Evolutionary conservation across 495 filamentous ascomycete species (phyloP), one percentile per base, ranked within the genome.

Genomic region (Filosporella fistucella): DNA sequence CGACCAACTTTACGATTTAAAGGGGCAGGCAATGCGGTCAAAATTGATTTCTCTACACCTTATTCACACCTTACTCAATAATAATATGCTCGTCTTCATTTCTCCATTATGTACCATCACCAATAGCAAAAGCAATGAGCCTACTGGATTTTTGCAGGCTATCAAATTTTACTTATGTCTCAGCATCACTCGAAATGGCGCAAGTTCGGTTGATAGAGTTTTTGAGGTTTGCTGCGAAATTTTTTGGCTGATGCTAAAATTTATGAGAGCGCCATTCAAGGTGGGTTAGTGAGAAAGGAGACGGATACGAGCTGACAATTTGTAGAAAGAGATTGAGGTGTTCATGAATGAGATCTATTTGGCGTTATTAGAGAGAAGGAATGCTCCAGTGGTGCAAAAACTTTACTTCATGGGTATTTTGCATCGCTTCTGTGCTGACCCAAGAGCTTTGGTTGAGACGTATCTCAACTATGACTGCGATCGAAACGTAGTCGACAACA

Each of bases 391-490:
- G 5, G 89, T 86, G 42, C 93, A 99, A 57, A 97, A 96, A 60
- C 80, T 90, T 36, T 90, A 90, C 48, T 89, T 97, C 49, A 81
- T 99, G 67, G 81, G 83, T 41, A 75, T 97, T 26, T 69, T 99
- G 30, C 87, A 88, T 51, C 72, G 91, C 47, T 69, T 97, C 24
- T 88, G 84, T 39, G 83, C 78, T 12, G 91, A 99, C 60, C 88
- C 91, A 4, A 74, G 88, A 29, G 91, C 88, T 0, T 63, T 99
- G 49, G 94, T 99, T 4, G 94, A 99, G 67, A 84, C 93, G 13
- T 99, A 97, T 64, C 78, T 99, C 45, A 99, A 99, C 63, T 99
- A 99, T 56, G 94, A 99, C 59, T 99, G 94, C 65, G 94, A 97
- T 58, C 74, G 89, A 25, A 86, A 88, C 18, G n/a, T n/a, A n/a